phyloP scores from a whole-genome alignment of 1,139 yeast species.

The Hansenula lynferdii region DNA sequence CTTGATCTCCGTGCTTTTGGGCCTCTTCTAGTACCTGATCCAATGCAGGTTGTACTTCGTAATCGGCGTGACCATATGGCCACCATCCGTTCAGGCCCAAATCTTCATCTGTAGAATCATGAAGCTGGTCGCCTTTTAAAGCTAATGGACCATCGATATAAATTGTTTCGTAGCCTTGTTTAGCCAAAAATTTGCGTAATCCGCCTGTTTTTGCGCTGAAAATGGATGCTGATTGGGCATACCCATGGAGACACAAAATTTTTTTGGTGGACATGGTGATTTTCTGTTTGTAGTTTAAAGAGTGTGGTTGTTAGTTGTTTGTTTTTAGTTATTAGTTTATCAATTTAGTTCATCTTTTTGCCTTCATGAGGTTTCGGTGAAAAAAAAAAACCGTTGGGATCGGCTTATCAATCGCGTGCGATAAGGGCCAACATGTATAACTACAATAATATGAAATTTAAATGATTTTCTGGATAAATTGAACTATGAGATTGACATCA shows the following conservation, averaged over 20 bases:
- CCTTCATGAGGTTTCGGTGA: too few relatives aligned
- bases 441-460: too few relatives aligned
- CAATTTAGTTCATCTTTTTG: too few relatives aligned
- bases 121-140: constrained; percentile 54
- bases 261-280: constrained; percentile 10
- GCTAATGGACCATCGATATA: constrained; percentile 70
- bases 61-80: constrained; percentile 26
- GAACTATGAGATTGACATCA: too few relatives aligned
- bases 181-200: constrained; percentile 59
- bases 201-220: constrained; percentile 78
- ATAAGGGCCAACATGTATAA: too few relatives aligned
- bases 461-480: too few relatives aligned
- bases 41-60: constrained; percentile 30
- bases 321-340: too few relatives aligned
- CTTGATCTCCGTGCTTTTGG: constrained; percentile 62
- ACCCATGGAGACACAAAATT: constrained; percentile 52
- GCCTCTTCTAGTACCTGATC: constrained; percentile 41
- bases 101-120: constrained; percentile 18
- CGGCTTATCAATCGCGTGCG: too few relatives aligned
- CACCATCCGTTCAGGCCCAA: constrained; percentile 26
- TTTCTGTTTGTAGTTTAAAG: too few relatives aligned
- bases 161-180: constrained; percentile 61
- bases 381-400: too few relatives aligned
- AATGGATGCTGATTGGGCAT: constrained; percentile 63
- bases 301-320: too few relatives aligned